phyloP scores from a whole-genome alignment of 805 yeast genomes.

The Scheffersomyces stipitis region DNA sequence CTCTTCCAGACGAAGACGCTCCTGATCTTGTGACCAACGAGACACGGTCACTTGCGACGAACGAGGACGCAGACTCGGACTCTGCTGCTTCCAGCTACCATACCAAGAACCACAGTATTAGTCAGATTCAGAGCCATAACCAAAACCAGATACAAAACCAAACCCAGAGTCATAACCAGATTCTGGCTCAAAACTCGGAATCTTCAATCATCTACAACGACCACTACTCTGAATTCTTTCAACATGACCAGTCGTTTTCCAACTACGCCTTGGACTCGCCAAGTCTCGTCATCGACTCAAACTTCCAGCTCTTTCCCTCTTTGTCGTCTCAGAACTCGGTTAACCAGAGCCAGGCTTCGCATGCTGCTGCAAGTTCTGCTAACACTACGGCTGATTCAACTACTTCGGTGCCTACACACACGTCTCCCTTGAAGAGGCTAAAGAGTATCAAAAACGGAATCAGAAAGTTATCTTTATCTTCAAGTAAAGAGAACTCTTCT shows the following conservation, averaged over 20 bases:
- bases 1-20: slow-evolving; percentile 25
- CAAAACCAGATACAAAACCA: background rate
- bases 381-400: background rate
- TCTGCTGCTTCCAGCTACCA: too few relatives aligned
- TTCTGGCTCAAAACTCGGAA: background rate
- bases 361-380: background rate
- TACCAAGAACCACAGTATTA: too few relatives aligned
- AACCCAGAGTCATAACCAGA: background rate
- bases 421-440: slow-evolving; percentile 35
- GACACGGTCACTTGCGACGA: background rate
- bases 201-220: slow-evolving; percentile 1
- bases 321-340: slow-evolving; percentile 1
- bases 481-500: slow-evolving; percentile 2
- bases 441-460: slow-evolving; percentile 39
- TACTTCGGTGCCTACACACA: slow-evolving; percentile 5
- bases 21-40: background rate
- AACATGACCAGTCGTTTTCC: slow-evolving; percentile 10
- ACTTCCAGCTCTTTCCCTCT: slow-evolving; percentile 15
- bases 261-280: slow-evolving; percentile 28
- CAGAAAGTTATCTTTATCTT: slow-evolving; percentile 31
- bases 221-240: slow-evolving; percentile 8
- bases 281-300: slow-evolving; percentile 17
- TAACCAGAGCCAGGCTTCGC: background rate
- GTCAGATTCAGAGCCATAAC: too few relatives aligned
- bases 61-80: background rate